Base-by-base conservation (phyloP, 768 basidiomycete genomes). In the Rhizopogon roseolus region DNA sequence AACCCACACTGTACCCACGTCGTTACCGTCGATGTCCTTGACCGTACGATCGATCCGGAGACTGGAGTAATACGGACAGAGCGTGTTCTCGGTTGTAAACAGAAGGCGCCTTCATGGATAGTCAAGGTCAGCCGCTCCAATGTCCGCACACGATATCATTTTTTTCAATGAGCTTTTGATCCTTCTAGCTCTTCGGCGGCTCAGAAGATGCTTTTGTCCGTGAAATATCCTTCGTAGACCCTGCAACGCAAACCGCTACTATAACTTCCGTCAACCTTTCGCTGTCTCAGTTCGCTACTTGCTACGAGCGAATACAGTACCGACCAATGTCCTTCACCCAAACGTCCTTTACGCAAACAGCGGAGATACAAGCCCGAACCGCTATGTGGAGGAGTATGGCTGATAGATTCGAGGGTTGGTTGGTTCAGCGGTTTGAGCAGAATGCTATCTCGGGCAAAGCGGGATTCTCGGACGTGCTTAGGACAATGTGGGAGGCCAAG, bases 161-260 rank as follows among this genome's bases (percentile, higher is more conserved):
- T 22, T 22, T 22, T 19, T 48, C 22, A 48, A 17, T 46, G n/a
- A n/a, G n/a, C 39, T 43, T 32, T 6, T 8, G 29, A 48, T 42
- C 39, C 36, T 29, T 55, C 41, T 63, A 94, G 93, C 70, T 96
- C 25, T 90, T 96, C 54, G 93, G 93, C 50, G 93, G 93, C 38
- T 92, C 92, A 57, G 91, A 93, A 73, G 91, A 94, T 63, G 93
- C 95, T 9, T 97, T 90, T 65, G 91, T 97, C 1, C 85, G 95
- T 43, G 95, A 98, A 72, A 87, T 97, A 60, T 92, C 93, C 5
- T 96, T 95, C 65, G 79, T 96, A 37, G 92, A 97, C 70, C 95
- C 95, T 1, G 74, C 81, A 54, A 83, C 79, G 25, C 87, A 89
- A 71, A 83, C 78, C 32, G 88, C 90, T 44, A 88, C 88, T 39